Conservation (phyloP, 768 basidiomycete species). For the Asterophora parasitica region DNA sequence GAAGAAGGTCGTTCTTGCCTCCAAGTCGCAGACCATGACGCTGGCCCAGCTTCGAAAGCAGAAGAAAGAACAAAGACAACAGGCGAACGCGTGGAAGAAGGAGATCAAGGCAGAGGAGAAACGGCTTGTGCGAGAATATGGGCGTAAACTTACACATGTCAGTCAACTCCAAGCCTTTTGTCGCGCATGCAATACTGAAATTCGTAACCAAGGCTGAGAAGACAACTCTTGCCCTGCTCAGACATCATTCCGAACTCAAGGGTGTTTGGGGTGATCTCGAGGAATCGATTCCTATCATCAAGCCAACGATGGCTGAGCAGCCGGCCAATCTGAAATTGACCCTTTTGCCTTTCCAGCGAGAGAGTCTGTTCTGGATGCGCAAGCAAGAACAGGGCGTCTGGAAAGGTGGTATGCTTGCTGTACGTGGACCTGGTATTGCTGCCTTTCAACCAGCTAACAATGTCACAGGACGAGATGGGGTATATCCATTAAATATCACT, state of each 20-base stretch:
- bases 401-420: conserved; percentile 90
- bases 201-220: conserved; percentile 79
- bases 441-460: background rate
- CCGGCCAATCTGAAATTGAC: conserved; percentile 80
- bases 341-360: conserved; percentile 91
- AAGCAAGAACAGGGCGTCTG: conserved; percentile 86
- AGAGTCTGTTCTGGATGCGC: conserved; percentile 94
- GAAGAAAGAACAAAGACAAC: conserved; percentile 23
- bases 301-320: conserved; percentile 70
- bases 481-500: conserved; percentile 20
- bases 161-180: conserved; percentile 17
- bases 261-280: conserved; percentile 89
- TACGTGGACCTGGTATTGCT: conserved; percentile 31
- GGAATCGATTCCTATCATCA: conserved; percentile 50
- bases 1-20: conserved; percentile 14
- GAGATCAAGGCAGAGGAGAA: conserved; percentile 43
- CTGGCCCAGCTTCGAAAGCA: conserved; percentile 26
- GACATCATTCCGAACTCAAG: conserved; percentile 73
- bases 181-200: conserved; percentile 5
- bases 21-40: conserved; percentile 28
- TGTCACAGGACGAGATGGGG: conserved; percentile 84
- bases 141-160: conserved; percentile 72
- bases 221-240: conserved; percentile 53
- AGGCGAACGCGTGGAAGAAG: conserved; percentile 19
- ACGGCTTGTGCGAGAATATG: conserved; percentile 50